Base-by-base conservation (phyloP, 495 filamentous ascomycete genomes). In the Penicillium subrubescens region DNA sequence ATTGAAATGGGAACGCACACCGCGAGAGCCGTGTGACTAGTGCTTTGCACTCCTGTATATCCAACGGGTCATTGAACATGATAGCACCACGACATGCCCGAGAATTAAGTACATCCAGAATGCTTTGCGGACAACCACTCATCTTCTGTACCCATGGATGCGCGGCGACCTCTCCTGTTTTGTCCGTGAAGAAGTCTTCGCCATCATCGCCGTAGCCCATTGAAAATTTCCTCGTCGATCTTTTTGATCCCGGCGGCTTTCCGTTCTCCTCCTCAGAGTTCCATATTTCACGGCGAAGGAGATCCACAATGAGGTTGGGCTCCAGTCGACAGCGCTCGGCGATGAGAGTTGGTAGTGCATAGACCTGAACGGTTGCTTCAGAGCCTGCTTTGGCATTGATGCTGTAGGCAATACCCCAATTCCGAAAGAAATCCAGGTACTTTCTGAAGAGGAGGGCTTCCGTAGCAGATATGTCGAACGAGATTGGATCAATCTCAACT, bases 41-140 rank as follows among this genome's bases (percentile, higher is more conserved):
- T 15, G 71, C 73, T 51, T 80, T 68, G 71, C 93, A 97, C 70
- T 97, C 86, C 8, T 83, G 82, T 1, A 79, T 59, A 1, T 79
- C 83, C 50, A 98, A 72, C 11, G 74, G 75, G 69, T 99, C 95
- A 67, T 97, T 97, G 79, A 99, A 99, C 95, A 99, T 99, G 75
- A 98, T 91, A 8, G 95, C 92, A 44, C 86, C 93, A 39, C 95
- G 82, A 75, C 95, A 99, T 10, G 95, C 91, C 43, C 93, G 86
- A 6, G 92, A 96, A 67, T 97, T 94, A 27, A 98, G 80, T 77
- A 97, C 79, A 57, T 97, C 93, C 43, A 96, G 57, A n/a, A 98
- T 87, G 0, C 89, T 89, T 57, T 85, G 79, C 0, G 93, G 93
- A 67, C 92, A 94, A 41, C 80, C 81, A 34, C 86, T 81, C 50